These are phyloP conservation scores for Angomonas deanei DNA, from an alignment of 208 protist species.

Conservation along the genomic window DNA sequence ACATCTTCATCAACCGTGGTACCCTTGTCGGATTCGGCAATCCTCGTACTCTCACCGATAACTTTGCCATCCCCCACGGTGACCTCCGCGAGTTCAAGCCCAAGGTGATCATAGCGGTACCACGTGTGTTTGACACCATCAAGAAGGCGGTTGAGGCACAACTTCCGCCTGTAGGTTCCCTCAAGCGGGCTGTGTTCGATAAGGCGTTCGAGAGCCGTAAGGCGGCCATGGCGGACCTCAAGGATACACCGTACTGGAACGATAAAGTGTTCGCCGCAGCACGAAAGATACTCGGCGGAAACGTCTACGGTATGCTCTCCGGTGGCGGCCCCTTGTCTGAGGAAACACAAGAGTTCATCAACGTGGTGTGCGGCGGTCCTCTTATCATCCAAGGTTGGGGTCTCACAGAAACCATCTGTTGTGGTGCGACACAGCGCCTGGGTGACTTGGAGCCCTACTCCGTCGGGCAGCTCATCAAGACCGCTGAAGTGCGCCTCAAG, in stretches of 20 bases:
- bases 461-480: conserved; percentile 55
- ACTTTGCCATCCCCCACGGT: conserved; percentile 68
- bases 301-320: conserved; percentile 47
- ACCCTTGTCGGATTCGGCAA: conserved; percentile 62
- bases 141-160: conserved; percentile 51
- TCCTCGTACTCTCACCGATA: conserved; percentile 69
- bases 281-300: conserved; percentile 55
- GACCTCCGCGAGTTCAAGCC: conserved; percentile 77
- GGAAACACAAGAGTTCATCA: conserved; percentile 76
- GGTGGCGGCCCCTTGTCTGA: conserved; percentile 76
- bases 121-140: conserved; percentile 70
- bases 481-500: conserved; percentile 81
- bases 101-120: conserved; percentile 53
- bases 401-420: conserved; percentile 79
- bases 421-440: conserved; percentile 40
- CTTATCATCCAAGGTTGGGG: conserved; percentile 81
- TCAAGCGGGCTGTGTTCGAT: conserved; percentile 53
- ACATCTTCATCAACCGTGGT: conserved; percentile 65
- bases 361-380: conserved; percentile 55
- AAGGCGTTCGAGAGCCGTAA: conserved; percentile 32
- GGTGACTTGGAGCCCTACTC: conserved; percentile 41
- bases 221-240: conserved; percentile 26
- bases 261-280: conserved; percentile 53
- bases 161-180: conserved; percentile 19
- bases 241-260: conserved; percentile 62